Evolutionary conservation across 345 rosid species (phyloP).

Genomic region (Mercurialis annua): DNA sequence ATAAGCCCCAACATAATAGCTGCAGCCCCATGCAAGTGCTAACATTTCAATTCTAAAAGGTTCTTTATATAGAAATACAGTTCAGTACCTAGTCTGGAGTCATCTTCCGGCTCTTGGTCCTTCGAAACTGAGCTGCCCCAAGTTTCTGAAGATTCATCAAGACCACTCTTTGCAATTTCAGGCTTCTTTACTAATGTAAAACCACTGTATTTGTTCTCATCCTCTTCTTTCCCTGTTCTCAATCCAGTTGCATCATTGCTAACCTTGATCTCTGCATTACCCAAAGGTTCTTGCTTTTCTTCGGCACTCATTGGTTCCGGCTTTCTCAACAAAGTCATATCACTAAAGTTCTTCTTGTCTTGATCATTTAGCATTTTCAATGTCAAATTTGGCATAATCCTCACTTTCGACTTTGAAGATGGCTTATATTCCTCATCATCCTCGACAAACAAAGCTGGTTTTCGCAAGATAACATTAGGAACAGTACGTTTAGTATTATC

Average conservation of each 20-base stretch:
- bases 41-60: constrained; percentile 4
- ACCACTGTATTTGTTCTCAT: constrained; percentile 31
- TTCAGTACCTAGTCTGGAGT: constrained; percentile 29
- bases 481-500: constrained; percentile 44
- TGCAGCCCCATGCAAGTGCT: neutral
- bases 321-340: constrained; percentile 69
- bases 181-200: constrained; percentile 56
- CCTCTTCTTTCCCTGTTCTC: constrained; percentile 26
- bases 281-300: constrained; percentile 25
- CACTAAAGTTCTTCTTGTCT: constrained; percentile 63
- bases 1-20: neutral
- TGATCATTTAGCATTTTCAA: constrained; percentile 53
- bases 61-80: constrained; percentile 4
- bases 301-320: constrained; percentile 40
- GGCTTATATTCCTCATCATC: constrained; percentile 52
- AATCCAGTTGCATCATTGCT: constrained; percentile 12
- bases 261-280: constrained; percentile 6
- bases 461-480: constrained; percentile 85
- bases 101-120: constrained; percentile 22
- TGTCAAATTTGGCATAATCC: constrained; percentile 63
- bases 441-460: constrained; percentile 53
- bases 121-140: constrained; percentile 2
- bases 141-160: constrained; percentile 21
- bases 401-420: constrained; percentile 44
- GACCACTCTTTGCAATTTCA: constrained; percentile 17